phyloP scores from a whole-genome alignment of 2,329 filamentous ascomycete species.

The Scedosporium aurantiacum region DNA sequence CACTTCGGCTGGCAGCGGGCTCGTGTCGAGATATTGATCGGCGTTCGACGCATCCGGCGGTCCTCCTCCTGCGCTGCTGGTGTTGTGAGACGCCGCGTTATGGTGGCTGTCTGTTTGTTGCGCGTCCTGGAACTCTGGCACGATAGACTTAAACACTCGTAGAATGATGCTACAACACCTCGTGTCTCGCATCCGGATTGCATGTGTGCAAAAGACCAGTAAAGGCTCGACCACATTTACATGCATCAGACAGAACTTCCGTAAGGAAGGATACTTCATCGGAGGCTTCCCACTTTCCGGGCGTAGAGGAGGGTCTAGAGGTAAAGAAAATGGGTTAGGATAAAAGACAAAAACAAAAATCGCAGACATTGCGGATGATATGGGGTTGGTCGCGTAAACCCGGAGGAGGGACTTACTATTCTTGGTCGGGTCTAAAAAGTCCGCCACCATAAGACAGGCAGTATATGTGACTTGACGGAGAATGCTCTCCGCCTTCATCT shows the following conservation, averaged over 20 bases:
- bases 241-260: constrained; percentile 71
- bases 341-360: not conserved
- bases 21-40: constrained; percentile 22
- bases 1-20: constrained; percentile 40
- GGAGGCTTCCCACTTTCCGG: not conserved
- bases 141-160: constrained; percentile 72
- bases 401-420: constrained; percentile 36
- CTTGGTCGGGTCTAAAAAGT: constrained; percentile 68
- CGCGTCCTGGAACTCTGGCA: constrained; percentile 57
- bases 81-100: constrained; percentile 10
- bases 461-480: constrained; percentile 86
- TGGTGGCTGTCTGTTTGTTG: constrained; percentile 8
- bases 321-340: not conserved
- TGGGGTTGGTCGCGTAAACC: not conserved
- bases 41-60: constrained; percentile 7
- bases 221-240: constrained; percentile 75
- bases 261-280: constrained; percentile 45
- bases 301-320: not conserved
- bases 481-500: constrained; percentile 98
- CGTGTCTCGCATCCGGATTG: constrained; percentile 79
- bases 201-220: constrained; percentile 83
- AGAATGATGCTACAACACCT: constrained; percentile 79
- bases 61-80: constrained; percentile 16
- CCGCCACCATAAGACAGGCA: constrained; percentile 82
- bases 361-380: not conserved